Evolutionary conservation across 169 alveolate species (phyloP).

Genomic region (Plasmodium cynomolgi): DNA sequence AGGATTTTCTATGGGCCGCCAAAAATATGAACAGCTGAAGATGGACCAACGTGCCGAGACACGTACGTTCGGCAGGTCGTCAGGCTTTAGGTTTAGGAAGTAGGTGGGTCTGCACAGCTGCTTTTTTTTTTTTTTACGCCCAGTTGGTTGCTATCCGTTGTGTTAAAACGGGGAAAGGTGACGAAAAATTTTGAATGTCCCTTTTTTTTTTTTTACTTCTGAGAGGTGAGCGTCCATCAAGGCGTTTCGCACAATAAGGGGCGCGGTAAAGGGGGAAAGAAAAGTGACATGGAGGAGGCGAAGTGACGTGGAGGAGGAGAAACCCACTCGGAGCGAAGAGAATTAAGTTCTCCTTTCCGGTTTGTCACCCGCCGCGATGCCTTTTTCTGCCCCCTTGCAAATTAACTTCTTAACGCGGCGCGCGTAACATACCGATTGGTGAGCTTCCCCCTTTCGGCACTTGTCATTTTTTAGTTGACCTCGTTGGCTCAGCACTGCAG

Average conservation of each 20-base stretch:
- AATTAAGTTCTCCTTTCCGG: not conserved
- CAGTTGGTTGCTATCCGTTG: not conserved
- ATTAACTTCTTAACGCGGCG: not conserved
- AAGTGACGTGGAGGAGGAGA: too few relatives aligned
- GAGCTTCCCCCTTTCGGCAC: not conserved
- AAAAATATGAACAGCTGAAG: not conserved
- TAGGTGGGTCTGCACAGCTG: not conserved
- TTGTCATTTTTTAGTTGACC: not conserved
- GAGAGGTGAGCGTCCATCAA: not conserved
- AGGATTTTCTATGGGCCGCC: constrained; percentile 7
- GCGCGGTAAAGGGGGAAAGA: not conserved
- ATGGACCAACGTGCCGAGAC: not conserved
- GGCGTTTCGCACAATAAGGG: not conserved
- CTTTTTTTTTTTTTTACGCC: not conserved
- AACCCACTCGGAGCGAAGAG: too few relatives aligned
- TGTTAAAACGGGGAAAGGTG: not conserved
- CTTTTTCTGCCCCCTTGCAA: not conserved
- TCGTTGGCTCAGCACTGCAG: not conserved
- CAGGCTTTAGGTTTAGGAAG: too few relatives aligned
- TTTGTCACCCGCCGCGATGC: not conserved
- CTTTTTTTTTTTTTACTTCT: not conserved
- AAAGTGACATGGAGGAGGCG: not conserved
- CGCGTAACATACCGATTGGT: not conserved
- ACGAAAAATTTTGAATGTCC: not conserved
- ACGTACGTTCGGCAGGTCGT: not conserved